These are phyloP conservation scores for Ceratocystis variospora DNA, from an alignment of 2,329 filamentous ascomycete species.

Conservation along the genomic window DNA sequence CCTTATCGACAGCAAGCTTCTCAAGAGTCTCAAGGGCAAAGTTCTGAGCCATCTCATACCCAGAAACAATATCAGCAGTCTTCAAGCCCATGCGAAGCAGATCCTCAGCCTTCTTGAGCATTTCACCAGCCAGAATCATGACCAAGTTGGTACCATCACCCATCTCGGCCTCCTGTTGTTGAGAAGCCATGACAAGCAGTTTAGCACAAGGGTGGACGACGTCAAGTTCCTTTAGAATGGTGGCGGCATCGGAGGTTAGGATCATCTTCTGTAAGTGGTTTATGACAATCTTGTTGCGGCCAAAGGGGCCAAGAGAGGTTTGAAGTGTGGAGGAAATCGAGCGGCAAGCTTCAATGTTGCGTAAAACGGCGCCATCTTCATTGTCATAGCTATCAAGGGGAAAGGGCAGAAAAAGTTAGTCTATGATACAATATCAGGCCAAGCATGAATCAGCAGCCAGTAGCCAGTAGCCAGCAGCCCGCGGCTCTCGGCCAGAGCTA, in stretches of 20 bases:
- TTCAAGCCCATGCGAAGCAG: slow-evolving; percentile 92
- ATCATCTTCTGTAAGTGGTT: slow-evolving; percentile 99
- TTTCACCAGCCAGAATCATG: slow-evolving; percentile 86
- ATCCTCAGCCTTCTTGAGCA: slow-evolving; percentile 94
- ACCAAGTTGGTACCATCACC: slow-evolving; percentile 96
- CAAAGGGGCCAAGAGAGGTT: slow-evolving; percentile 92
- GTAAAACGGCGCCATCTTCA: slow-evolving; percentile 95
- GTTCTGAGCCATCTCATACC: slow-evolving; percentile 88
- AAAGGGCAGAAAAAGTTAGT: slow-evolving; percentile 7
- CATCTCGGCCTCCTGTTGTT: slow-evolving; percentile 99
- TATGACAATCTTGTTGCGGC: slow-evolving; percentile 99
- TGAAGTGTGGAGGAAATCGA: slow-evolving; percentile 93
- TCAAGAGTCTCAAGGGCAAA: slow-evolving; percentile 77
- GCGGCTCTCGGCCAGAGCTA: slow-evolving; percentile 8
- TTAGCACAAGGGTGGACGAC: slow-evolving; percentile 97
- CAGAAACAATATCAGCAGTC: slow-evolving; percentile 91
- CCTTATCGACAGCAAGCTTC: slow-evolving; percentile 79
- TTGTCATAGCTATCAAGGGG: slow-evolving; percentile 65
- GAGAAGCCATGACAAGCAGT: slow-evolving; percentile 93
- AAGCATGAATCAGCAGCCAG: slow-evolving; percentile 10
- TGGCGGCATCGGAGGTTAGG: slow-evolving; percentile 91
- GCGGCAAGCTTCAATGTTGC: slow-evolving; percentile 96
- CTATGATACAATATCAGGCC: background rate
- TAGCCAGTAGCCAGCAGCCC: too few species aligned
- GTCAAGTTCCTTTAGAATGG: slow-evolving; percentile 92